A percentile compares a stretch with the other conserved stretches of the same genome.
These are phyloP conservation scores for Phialophora tarda DNA, from an alignment of 2,329 filamentous ascomycete genomes.

Conservation along the genomic window DNA sequence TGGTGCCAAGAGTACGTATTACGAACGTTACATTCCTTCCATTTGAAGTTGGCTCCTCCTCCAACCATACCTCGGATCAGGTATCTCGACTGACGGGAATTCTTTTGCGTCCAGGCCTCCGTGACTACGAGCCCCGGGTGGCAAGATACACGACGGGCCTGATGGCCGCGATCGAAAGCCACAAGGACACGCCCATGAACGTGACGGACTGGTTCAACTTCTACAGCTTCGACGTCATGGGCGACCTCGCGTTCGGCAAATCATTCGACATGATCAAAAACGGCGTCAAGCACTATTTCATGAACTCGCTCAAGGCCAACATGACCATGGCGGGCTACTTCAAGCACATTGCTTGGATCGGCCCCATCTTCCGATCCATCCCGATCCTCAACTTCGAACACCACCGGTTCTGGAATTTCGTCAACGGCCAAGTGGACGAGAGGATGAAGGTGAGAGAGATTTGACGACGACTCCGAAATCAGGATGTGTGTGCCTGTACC, in stretches of 20 bases:
- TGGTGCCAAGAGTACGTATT: constrained; percentile 32
- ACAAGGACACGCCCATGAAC: not conserved
- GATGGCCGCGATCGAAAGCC: constrained; percentile 1
- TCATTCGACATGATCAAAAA: constrained; percentile 5
- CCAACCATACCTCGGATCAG: too few relatives aligned
- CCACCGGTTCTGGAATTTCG: too few relatives aligned
- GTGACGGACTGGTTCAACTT: constrained; percentile 16
- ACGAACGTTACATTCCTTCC: constrained; percentile 1
- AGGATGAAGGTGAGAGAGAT: too few relatives aligned
- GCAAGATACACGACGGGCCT: constrained; percentile 5
- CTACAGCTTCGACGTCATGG: constrained; percentile 16
- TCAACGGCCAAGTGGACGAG: too few relatives aligned
- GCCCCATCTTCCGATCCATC: too few relatives aligned
- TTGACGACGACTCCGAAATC: too few relatives aligned
- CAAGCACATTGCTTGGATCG: constrained; percentile 10
- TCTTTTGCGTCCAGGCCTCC: not conserved
- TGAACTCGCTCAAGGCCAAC: constrained; percentile 10
- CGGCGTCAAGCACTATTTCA: constrained; percentile 12
- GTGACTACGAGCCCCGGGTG: constrained; percentile 15
- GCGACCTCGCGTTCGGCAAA: constrained; percentile 13
- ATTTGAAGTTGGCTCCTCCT: not conserved
- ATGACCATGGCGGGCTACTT: constrained; percentile 18
- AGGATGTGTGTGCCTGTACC: too few relatives aligned
- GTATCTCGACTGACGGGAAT: too few relatives aligned
- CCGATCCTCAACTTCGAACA: too few relatives aligned